These are phyloP conservation scores for Verticillium klebahnii DNA, from an alignment of 2,329 filamentous ascomycete genomes.

Conservation along the genomic window DNA sequence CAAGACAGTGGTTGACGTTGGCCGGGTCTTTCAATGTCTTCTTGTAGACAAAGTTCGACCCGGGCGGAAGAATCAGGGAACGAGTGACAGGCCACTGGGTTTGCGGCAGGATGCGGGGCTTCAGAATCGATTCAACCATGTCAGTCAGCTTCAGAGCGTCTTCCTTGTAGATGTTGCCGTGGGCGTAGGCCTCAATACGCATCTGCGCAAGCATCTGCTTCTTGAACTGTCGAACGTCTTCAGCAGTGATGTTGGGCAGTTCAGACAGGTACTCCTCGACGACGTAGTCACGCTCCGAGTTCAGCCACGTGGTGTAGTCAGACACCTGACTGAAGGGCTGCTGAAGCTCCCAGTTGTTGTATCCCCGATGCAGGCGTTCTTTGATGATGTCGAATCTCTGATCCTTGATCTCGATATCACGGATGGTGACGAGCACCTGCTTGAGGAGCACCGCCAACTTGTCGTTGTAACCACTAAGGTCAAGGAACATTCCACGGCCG, in stretches of 20 bases:
- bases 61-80: conserved; percentile 71
- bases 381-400: conserved; percentile 90
- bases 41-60: conserved; percentile 79
- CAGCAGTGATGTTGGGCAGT: conserved; percentile 66
- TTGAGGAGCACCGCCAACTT: conserved; percentile 89
- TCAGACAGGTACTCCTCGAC: conserved; percentile 78
- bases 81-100: conserved; percentile 77
- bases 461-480: conserved; percentile 90
- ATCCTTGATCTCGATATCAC: conserved; percentile 77
- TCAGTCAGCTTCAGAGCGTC: conserved; percentile 84
- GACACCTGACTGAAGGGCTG: conserved; percentile 87
- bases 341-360: conserved; percentile 82
- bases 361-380: conserved; percentile 70
- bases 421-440: conserved; percentile 79
- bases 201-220: conserved; percentile 77
- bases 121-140: conserved; percentile 72
- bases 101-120: conserved; percentile 67
- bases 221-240: conserved; percentile 72
- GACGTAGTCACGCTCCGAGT: conserved; percentile 69
- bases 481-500: conserved; percentile 68
- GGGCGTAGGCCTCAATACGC: conserved; percentile 81
- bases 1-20: conserved; percentile 85
- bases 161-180: conserved; percentile 92
- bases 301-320: conserved; percentile 77
- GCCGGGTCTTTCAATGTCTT: conserved; percentile 77